These are phyloP conservation scores for Neoboletus brunneissimus DNA, from an alignment of 768 basidiomycete species.

Conservation along the genomic window DNA sequence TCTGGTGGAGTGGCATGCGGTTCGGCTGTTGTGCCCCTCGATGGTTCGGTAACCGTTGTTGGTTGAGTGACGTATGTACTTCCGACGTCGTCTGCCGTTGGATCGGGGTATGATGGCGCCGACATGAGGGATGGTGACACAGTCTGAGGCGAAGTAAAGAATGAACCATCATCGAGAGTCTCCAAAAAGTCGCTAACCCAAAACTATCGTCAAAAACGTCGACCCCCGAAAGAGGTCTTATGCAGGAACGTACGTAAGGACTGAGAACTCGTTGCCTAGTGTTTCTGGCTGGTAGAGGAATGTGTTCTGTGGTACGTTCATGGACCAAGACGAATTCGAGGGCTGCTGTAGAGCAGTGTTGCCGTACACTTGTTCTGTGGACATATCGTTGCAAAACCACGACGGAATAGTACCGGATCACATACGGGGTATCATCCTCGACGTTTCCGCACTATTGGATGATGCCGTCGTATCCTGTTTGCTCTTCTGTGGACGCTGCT, in stretches of 20 bases:
- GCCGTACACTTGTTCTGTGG: conserved; percentile 25
- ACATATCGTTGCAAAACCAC: not conserved
- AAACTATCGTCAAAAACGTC: not conserved
- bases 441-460: conserved; percentile 30
- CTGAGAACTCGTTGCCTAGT: conserved; percentile 78
- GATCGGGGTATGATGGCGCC: conserved; percentile 31
- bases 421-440: conserved; percentile 32
- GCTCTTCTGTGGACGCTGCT: conserved; percentile 54
- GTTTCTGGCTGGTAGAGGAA: conserved; percentile 72
- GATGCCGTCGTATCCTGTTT: conserved; percentile 39
- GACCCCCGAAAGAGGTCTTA: not conserved
- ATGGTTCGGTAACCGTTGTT: conserved; percentile 16
- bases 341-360: conserved; percentile 18
- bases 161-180: conserved; percentile 80
- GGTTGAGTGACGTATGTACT: conserved; percentile 17
- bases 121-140: conserved; percentile 50
- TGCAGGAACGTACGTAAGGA: conserved; percentile 57
- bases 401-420: not conserved
- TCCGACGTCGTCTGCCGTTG: conserved; percentile 6
- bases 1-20: conserved; percentile 31
- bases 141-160: conserved; percentile 60
- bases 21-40: conserved; percentile 24
- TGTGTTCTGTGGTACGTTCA: conserved; percentile 46
- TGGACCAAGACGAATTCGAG: conserved; percentile 50
- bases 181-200: conserved; percentile 76